phyloP scores from a whole-genome alignment of 1,284 basidiomycete species.

The Cutaneotrichosporon cutaneum region DNA sequence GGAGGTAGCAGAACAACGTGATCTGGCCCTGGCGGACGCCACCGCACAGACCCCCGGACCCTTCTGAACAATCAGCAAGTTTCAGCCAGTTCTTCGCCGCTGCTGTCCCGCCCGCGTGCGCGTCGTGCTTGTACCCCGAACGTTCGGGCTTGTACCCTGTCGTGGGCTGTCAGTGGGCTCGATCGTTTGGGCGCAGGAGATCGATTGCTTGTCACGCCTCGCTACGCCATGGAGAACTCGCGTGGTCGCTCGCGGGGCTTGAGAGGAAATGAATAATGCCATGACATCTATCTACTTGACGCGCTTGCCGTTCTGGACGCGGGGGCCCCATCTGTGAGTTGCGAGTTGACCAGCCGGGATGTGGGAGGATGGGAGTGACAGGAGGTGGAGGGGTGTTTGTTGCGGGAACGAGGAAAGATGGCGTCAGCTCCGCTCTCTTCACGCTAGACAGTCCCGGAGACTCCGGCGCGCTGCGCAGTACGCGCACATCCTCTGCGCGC shows the following conservation, averaged over 20 bases:
- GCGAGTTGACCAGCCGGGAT: no score
- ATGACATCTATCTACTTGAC: constrained; percentile 17
- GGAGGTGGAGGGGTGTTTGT: neutral
- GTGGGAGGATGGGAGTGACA: constrained; percentile 1
- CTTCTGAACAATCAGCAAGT: neutral
- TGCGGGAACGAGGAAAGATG: no score
- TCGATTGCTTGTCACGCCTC: neutral
- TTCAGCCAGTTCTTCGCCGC: neutral
- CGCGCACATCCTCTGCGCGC: no score
- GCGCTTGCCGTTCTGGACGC: constrained; percentile 35
- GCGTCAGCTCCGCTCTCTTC: no score
- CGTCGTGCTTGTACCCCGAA: no score
- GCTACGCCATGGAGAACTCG: neutral
- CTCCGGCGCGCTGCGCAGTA: no score
- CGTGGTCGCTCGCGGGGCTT: neutral
- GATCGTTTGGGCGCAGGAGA: neutral
- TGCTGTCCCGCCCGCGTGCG: neutral
- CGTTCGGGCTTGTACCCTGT: neutral
- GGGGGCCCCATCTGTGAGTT: constrained; percentile 34
- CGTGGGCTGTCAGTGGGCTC: neutral
- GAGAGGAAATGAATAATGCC: constrained; percentile 6
- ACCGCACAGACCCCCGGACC: neutral
- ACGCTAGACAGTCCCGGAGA: no score
- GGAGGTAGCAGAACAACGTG: neutral
- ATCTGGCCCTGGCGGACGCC: neutral